Percentiles rank a stretch among this genome's conserved stretches.
Conservation (phyloP, 192 early-diverging fungal species). For the Coemansia sp. region DNA sequence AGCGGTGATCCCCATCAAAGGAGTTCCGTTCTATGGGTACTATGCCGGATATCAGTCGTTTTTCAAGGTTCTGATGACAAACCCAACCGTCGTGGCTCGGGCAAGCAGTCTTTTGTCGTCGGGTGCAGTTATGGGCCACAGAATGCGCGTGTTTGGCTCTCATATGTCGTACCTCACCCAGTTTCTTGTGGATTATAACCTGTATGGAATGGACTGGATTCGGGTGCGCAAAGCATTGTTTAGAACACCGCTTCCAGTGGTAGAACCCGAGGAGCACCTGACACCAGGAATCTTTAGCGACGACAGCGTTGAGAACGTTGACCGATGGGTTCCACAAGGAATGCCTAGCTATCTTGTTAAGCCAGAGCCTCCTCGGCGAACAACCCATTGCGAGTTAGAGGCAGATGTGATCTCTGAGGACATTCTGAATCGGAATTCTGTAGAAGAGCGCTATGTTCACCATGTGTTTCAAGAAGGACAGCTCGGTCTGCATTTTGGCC, state of each 20-base stretch:
- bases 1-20: slow-evolving; percentile 72
- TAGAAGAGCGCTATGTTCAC: slow-evolving; percentile 58
- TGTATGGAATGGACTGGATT: slow-evolving; percentile 86
- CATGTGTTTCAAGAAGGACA: slow-evolving; percentile 37
- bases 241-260: slow-evolving; percentile 27
- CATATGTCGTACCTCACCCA: slow-evolving; percentile 83
- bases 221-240: slow-evolving; percentile 53
- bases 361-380: slow-evolving; percentile 44
- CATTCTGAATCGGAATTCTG: slow-evolving; percentile 64
- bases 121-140: slow-evolving; percentile 70
- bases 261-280: background rate
- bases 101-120: slow-evolving; percentile 67
- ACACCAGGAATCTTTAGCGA: slow-evolving; percentile 4
- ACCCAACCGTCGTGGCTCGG: slow-evolving; percentile 60
- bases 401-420: slow-evolving; percentile 62
- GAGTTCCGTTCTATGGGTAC: slow-evolving; percentile 88
- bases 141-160: slow-evolving; percentile 74
- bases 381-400: slow-evolving; percentile 74
- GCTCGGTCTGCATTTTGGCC: slow-evolving; percentile 19
- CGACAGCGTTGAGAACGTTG: slow-evolving; percentile 4
- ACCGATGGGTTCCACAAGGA: slow-evolving; percentile 35
- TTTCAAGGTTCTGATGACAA: slow-evolving; percentile 72
- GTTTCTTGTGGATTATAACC: slow-evolving; percentile 83
- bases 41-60: slow-evolving; percentile 66
- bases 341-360: slow-evolving; percentile 41